A percentile compares a stretch with the other conserved stretches of the same genome.
phyloP scores from a whole-genome alignment of 768 basidiomycete genomes.

The Lactarius indigo region DNA sequence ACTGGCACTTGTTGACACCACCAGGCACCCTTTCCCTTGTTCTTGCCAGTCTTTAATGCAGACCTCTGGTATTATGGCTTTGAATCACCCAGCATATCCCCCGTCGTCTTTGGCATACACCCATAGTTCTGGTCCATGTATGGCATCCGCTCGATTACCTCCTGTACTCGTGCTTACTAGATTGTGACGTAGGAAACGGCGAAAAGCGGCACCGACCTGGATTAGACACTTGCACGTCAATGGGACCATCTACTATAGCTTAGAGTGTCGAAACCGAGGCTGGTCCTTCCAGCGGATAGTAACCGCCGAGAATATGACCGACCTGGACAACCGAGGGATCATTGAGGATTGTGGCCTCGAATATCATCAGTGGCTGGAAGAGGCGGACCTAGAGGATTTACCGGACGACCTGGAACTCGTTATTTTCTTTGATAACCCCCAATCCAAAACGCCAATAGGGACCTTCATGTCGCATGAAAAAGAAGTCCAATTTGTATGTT shows the following conservation, averaged over 20 bases:
- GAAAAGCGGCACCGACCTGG: neutral
- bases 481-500: conserved; percentile 6
- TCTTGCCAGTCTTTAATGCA: neutral
- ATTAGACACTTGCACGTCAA: conserved; percentile 7
- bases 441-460: neutral
- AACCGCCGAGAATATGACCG: conserved; percentile 6
- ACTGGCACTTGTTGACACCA: neutral
- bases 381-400: conserved; percentile 12
- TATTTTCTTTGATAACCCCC: neutral
- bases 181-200: conserved; percentile 2
- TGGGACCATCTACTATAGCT: conserved; percentile 13
- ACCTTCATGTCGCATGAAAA: conserved; percentile 9
- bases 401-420: conserved; percentile 12
- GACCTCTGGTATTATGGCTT: neutral
- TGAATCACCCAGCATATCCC: neutral
- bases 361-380: conserved; percentile 12
- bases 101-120: neutral
- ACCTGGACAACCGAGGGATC: neutral
- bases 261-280: neutral
- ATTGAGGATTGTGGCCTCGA: conserved; percentile 8
- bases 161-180: neutral
- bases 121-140: conserved; percentile 7
- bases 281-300: neutral
- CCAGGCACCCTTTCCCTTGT: neutral
- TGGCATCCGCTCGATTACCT: neutral